These are phyloP conservation scores for Botryotinia convoluta DNA, from an alignment of 2,329 filamentous ascomycete species.

Conservation along the genomic window DNA sequence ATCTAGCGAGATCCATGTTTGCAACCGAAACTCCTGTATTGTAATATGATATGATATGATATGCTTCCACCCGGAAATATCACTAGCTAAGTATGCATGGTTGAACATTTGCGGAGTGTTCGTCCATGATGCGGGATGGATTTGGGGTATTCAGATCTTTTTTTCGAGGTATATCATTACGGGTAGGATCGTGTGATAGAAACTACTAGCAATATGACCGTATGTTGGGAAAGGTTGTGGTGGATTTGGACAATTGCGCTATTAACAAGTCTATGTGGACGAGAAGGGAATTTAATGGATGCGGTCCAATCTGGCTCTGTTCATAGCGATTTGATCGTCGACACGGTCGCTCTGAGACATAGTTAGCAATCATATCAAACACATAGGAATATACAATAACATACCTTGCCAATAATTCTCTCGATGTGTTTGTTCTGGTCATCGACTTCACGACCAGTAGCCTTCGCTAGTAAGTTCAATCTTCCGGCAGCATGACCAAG, in stretches of 20 bases:
- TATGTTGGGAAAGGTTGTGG: neutral
- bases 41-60: neutral
- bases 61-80: neutral
- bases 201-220: neutral
- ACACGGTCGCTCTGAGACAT: slow-evolving; percentile 70
- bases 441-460: slow-evolving; percentile 73
- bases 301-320: slow-evolving; percentile 53
- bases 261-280: neutral
- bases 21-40: slow-evolving; percentile 10
- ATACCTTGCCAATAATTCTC: slow-evolving; percentile 73
- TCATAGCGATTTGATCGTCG: slow-evolving; percentile 77
- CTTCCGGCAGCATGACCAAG: slow-evolving; percentile 61
- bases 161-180: neutral
- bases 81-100: neutral
- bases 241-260: neutral
- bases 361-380: slow-evolving; percentile 35
- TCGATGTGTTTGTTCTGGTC: slow-evolving; percentile 76
- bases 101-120: neutral
- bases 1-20: neutral
- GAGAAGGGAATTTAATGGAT: slow-evolving; percentile 28
- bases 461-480: slow-evolving; percentile 70
- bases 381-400: slow-evolving; percentile 29
- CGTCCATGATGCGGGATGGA: neutral
- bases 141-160: neutral
- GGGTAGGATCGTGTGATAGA: neutral